Conservation (phyloP, 768 basidiomycete species). For the Phallus indusiatus region DNA sequence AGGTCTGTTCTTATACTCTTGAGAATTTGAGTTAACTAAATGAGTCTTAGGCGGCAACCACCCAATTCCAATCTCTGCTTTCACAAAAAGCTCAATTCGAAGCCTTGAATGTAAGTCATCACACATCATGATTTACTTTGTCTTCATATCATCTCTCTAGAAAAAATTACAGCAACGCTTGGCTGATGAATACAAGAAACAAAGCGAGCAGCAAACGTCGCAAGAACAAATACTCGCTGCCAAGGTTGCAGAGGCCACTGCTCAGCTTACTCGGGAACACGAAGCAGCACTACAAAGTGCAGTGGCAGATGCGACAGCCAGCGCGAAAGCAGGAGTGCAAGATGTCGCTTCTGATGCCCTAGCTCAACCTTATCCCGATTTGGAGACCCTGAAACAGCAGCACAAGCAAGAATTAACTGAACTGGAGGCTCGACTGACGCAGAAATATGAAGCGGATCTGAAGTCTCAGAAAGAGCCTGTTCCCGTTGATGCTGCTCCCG, state of each 20-base stretch:
- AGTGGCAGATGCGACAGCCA: constrained; percentile 49
- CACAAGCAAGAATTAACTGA: constrained; percentile 53
- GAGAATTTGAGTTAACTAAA: constrained; percentile 3
- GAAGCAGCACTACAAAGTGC: constrained; percentile 23
- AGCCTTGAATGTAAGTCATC: constrained; percentile 21
- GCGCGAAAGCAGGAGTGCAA: constrained; percentile 38
- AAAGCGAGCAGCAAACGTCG: constrained; percentile 53
- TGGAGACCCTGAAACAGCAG: constrained; percentile 36
- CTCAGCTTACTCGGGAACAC: constrained; percentile 26
- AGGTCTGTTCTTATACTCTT: constrained; percentile 29
- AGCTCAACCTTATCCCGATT: constrained; percentile 13
- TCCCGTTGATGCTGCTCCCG: constrained; percentile 16
- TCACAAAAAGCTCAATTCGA: constrained; percentile 35
- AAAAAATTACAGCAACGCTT: constrained; percentile 14
- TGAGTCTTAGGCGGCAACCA: constrained; percentile 27
- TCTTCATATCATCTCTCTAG: background rate
- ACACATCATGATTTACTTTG: background rate
- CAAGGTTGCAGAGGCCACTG: constrained; percentile 32
- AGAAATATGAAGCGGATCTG: constrained; percentile 24
- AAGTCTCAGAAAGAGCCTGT: constrained; percentile 29
- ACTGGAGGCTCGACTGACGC: constrained; percentile 42
- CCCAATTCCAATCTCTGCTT: constrained; percentile 33
- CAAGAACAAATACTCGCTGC: constrained; percentile 42
- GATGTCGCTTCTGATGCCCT: constrained; percentile 7
- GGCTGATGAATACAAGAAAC: constrained; percentile 22